Evolutionary conservation across 2,329 filamentous ascomycete species (phyloP).

Genomic region (Tolypocladium guangdongense): DNA sequence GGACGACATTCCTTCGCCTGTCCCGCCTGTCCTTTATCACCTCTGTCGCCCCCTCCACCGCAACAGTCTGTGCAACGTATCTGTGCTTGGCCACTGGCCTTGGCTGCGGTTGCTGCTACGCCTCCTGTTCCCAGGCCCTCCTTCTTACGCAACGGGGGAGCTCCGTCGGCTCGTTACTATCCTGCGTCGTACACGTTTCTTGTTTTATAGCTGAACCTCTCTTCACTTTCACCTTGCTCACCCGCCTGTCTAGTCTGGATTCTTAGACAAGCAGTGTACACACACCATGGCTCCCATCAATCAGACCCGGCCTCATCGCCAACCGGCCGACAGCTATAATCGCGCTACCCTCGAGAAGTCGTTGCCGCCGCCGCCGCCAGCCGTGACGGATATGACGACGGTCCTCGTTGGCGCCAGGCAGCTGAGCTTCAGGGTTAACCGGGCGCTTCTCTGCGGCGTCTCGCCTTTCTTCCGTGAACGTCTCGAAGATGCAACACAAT

Average conservation of each 20-base stretch:
- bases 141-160: neutral
- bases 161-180: neutral
- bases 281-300: conserved; percentile 2
- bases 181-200: neutral
- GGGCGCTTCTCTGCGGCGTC: conserved; percentile 32
- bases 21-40: neutral
- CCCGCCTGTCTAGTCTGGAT: neutral
- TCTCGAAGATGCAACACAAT: conserved; percentile 23
- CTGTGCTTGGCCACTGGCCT: neutral
- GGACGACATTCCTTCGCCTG: too few species aligned
- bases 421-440: conserved; percentile 30
- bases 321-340: neutral
- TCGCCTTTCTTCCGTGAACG: conserved; percentile 38
- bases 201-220: neutral
- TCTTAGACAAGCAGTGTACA: neutral
- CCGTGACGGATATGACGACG: conserved; percentile 17
- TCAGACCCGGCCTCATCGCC: neutral
- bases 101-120: neutral
- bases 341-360: conserved; percentile 9
- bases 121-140: neutral
- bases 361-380: conserved; percentile 10
- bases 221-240: neutral
- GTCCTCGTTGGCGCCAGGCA: conserved; percentile 32
- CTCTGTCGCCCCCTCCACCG: neutral
- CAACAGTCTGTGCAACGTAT: neutral